phyloP scores from a whole-genome alignment of 192 early-diverging fungal species.

The Geosiphon pyriformis region DNA sequence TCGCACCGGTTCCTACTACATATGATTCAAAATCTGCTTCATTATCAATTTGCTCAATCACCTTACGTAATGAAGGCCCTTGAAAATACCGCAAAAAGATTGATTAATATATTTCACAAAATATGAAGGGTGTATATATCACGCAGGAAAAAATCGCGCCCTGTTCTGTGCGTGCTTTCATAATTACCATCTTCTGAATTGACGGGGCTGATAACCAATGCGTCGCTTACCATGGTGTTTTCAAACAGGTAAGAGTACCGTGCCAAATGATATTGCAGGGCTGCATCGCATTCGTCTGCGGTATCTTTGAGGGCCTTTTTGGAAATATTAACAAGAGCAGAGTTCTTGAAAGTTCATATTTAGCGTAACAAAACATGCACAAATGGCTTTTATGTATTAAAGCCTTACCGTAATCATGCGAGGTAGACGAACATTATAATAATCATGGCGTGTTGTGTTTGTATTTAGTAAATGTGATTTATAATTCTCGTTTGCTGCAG shows the following conservation, averaged over 20 bases:
- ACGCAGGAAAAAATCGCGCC: background rate
- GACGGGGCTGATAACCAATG: conserved; percentile 31
- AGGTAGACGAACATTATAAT: conserved; percentile 75
- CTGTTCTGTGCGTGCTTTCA: background rate
- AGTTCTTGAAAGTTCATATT: too few species aligned
- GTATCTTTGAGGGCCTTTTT: conserved; percentile 68
- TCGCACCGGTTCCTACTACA: conserved; percentile 33
- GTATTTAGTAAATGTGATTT: conserved; percentile 71
- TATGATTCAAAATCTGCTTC: conserved; percentile 49
- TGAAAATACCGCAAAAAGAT: background rate
- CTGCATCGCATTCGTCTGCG: conserved; percentile 78
- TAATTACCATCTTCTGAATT: conserved; percentile 26
- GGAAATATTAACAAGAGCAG: conserved; percentile 21
- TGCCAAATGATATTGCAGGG: conserved; percentile 70
- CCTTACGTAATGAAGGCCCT: conserved; percentile 36
- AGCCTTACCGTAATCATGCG: conserved; percentile 66
- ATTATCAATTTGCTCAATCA: conserved; percentile 58
- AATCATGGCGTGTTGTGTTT: conserved; percentile 70
- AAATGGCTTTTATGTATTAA: background rate
- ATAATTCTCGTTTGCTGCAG: conserved; percentile 76
- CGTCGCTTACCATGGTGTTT: conserved; percentile 55
- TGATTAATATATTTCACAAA: background rate
- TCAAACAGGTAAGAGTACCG: conserved; percentile 81
- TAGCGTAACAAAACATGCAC: conserved; percentile 19
- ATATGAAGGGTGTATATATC: background rate